Evolutionary conservation across 2,329 filamentous ascomycete species (phyloP), one percentile per base, ranked within the genome.

Genomic region (Chrysoporthe puriensis): DNA sequence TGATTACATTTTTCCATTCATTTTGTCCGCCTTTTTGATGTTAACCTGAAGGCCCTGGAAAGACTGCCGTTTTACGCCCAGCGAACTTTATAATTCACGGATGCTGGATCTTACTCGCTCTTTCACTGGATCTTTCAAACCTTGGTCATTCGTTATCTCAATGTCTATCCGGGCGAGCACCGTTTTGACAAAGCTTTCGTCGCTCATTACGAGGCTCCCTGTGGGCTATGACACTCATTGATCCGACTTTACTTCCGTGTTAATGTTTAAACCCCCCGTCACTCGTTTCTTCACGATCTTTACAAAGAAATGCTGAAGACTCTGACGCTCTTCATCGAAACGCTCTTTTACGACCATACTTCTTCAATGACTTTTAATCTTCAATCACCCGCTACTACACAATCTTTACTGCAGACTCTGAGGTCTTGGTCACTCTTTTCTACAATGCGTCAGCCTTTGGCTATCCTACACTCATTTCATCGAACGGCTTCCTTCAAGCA

Each of bases 251-350:
- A 54, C 4, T 52, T 4, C 11, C 5, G 32, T 21, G 13, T 32
- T 54, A 54, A 54, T 54, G 50, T 54, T 16, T 54, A 26, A 54
- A 54, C 16, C 11, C 13, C 4, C 11, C 34, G 34, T 57, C 54
- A 14, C 34, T 40, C 34, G 8, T 57, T 57, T n/a, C 54, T n/a
- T n/a, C 54, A 57, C 54, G 32, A n/a, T 57, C 54, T 40, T 57
- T 57, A 40, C 54, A 9, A 18, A 6, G 6, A 18, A 40, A 18
- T 16, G 3, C 18, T 16, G 54, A 57, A 57, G 2, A 4, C 18
- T n/a, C 40, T 13, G 9, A 14, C 54, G 4, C 7, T 18, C 32
- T 40, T 18, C 54, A 16, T 9, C 26, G 5, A 32, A 13, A 26
- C 9, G 9, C 3, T 3, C 21, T 3, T 54, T 16, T 21, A 54